Base-by-base conservation (phyloP, 2,329 filamentous ascomycete species). In the Ophiostoma sp. region DNA sequence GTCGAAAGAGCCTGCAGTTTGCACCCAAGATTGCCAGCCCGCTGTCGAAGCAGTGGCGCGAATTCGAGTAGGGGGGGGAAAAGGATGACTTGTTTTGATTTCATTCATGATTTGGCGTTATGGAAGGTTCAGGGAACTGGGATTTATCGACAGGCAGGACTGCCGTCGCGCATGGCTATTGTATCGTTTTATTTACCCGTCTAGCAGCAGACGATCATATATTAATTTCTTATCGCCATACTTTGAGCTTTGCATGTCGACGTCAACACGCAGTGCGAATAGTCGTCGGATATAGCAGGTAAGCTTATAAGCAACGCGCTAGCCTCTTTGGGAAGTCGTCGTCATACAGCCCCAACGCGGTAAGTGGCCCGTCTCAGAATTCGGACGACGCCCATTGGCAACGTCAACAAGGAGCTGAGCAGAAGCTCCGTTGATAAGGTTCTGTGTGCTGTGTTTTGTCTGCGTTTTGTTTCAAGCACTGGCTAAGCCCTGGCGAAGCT, bases 1-100 rank as follows among this genome's bases (percentile, higher is more conserved):
- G 90, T 70, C 83, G 91, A 70, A 92, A 91, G 84, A 94, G 89
- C 75, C 76, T 92, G 76, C 89, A 91, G 75, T 92, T 88, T 79
- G 89, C 89, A 44, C 91, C 90, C 42, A 89, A 90, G 78, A 80
- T 92, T 69, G 88, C 85, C 18, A 93, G 90, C 76, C 91, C 90
- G 2, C 78, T 93, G 73, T 83, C 86, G 40, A 85, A 81, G 74
- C 79, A 82, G 40, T 87, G 84, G 85, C 63, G 63, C 16, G 40
- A 45, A 8, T 14, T 5, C 11, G 63, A 64, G 18, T 64, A 64
- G 63, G n/a, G 3, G n/a, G 14, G 9, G 38, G 38, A n/a, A 16
- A 18, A 4, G 49, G 6, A 5, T n/a, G 49, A 55, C n/a, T n/a
- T 7, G 3, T 5, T 63, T 49, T 49, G 38, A 63, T 55, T 63